These are phyloP conservation scores for Mimosa pudica DNA, from an alignment of 306 rosid species.

Conservation along the genomic window DNA sequence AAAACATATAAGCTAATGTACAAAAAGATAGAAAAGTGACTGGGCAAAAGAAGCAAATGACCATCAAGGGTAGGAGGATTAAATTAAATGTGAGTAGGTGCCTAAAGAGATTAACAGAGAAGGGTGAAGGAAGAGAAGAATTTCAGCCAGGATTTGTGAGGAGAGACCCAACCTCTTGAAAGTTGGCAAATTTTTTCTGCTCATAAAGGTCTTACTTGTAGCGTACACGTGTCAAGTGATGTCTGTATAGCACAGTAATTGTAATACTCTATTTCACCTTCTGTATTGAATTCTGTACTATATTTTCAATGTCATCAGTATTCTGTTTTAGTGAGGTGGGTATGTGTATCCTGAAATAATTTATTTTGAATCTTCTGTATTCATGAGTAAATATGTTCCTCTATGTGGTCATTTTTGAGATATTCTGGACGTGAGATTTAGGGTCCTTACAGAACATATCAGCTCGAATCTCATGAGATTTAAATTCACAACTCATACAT, in stretches of 20 bases:
- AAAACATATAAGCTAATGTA: not conserved
- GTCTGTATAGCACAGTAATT: not conserved
- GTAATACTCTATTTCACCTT: not conserved
- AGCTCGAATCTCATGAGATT: conserved; percentile 17
- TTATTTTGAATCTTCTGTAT: not conserved
- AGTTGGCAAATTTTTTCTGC: not conserved
- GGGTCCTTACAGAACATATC: conserved; percentile 10
- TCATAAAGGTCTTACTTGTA: not conserved
- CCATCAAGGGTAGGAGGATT: not conserved
- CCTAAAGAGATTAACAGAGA: not conserved
- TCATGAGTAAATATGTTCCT: not conserved
- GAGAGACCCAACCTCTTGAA: not conserved
- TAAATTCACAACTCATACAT: conserved; percentile 25
- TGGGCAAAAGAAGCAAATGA: not conserved
- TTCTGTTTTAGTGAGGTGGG: not conserved
- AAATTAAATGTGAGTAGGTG: not conserved
- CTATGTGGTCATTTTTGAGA: not conserved
- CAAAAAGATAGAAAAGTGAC: not conserved
- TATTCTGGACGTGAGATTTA: not conserved
- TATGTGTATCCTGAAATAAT: not conserved
- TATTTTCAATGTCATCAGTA: not conserved
- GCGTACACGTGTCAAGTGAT: not conserved
- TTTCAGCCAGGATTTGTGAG: not conserved
- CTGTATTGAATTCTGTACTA: not conserved
- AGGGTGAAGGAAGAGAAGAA: not conserved